Base-by-base conservation (phyloP, 192 early-diverging fungal genomes). In the Podila horticola region DNA sequence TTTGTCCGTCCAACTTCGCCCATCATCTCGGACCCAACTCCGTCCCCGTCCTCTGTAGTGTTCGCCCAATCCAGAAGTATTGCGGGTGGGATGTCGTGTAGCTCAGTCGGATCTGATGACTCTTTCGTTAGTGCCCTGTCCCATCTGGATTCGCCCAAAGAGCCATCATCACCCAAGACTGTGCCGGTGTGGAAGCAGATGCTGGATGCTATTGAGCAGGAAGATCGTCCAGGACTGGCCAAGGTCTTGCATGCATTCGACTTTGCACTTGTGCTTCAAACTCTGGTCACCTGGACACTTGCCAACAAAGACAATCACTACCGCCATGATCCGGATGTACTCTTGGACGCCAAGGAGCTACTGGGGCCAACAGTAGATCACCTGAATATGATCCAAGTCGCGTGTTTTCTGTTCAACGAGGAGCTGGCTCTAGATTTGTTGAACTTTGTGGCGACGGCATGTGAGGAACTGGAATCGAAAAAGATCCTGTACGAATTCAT, bases 401-500 rank as follows among this genome's bases (percentile, higher is more conserved):
- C 91, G 0, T 91, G 90, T 67, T 79, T 92, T 15, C 75, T 90
- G 24, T 87, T 86, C 62, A 89, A 91, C 48, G 91, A 92, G 70
- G 91, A 92, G 45, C 85, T 91, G 34, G 88, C 88, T 15, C 62
- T 90, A 20, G 90, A 91, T 58, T 69, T 92, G 45, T 69, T 92
- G 31, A 83, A 91, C 24, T 92, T 91, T 71, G 89, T 92, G 17
- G 74, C 71, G 33, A 79, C 67, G 22, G 75, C 81, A 2, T 90
- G 89, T 0, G 86, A 90, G 20, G 89, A 90, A 58, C 86, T 91
- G 28, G 87, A 88, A 58, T 87, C 89, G 3, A 85, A 86, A 59
- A 90, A 91, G 63, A 86, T 91, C 22, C 84, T 92, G 3, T 90
- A 86, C 60, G 90, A 91, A 68, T 91, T 92, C 60, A 89, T 92